phyloP scores from a whole-genome alignment of 805 yeast genomes.

The Saccharomycopsis sp. region DNA sequence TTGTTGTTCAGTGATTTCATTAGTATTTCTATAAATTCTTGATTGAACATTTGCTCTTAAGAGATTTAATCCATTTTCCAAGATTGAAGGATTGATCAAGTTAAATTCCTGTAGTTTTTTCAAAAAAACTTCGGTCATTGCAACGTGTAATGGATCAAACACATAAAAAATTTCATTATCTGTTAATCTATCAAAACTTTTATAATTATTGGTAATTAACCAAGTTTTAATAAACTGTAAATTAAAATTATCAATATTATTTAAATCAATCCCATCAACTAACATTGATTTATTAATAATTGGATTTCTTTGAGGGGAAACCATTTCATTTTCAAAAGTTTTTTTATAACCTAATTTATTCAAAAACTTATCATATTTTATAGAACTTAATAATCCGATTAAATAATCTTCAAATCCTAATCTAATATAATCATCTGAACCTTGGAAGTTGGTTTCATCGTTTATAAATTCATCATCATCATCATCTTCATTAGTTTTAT shows the following conservation, averaged over 20 bases:
- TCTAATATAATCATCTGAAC: slow-evolving; percentile 83
- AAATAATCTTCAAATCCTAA: slow-evolving; percentile 86
- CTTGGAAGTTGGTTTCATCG: slow-evolving; percentile 35
- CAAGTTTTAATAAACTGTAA: slow-evolving; percentile 39
- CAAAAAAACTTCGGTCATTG: slow-evolving; percentile 11
- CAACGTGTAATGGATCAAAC: slow-evolving; percentile 37
- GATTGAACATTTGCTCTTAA: slow-evolving; percentile 16
- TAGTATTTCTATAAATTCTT: slow-evolving; percentile 4
- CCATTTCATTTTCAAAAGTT: slow-evolving; percentile 26
- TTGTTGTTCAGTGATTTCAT: neutral
- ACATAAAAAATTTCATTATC: slow-evolving; percentile 64
- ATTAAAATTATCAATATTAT: slow-evolving; percentile 34
- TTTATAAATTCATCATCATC: slow-evolving; percentile 27
- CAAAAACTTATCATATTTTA: slow-evolving; percentile 55
- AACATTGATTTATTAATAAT: slow-evolving; percentile 10
- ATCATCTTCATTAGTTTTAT: slow-evolving; percentile 19
- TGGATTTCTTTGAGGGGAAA: slow-evolving; percentile 18
- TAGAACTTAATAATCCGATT: slow-evolving; percentile 61
- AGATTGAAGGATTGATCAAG: too few species aligned
- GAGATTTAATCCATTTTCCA: slow-evolving; percentile 16
- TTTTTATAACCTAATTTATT: slow-evolving; percentile 28
- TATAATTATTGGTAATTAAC: slow-evolving; percentile 44
- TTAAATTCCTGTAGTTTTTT: slow-evolving; percentile 14
- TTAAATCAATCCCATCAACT: slow-evolving; percentile 22
- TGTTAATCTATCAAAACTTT: slow-evolving; percentile 43